phyloP scores from a whole-genome alignment of 192 early-diverging fungal genomes.

The Dissophora ornata region DNA sequence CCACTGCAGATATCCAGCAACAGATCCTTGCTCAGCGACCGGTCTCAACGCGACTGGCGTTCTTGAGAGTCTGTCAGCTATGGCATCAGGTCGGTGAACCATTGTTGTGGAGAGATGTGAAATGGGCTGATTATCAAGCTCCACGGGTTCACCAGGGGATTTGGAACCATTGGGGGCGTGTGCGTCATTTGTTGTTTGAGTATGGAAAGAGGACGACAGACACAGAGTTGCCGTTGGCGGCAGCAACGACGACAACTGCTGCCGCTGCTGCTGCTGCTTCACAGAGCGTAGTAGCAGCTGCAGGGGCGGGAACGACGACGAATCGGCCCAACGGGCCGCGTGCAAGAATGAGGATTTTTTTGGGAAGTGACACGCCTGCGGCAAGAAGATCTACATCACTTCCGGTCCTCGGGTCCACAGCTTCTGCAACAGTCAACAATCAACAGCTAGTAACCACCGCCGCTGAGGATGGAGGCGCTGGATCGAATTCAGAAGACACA shows the following conservation, averaged over 20 bases:
- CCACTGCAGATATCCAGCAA: constrained; percentile 4
- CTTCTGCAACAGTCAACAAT: too few relatives aligned
- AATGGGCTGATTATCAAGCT: constrained; percentile 4
- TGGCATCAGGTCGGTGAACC: constrained; percentile 28
- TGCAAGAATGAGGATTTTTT: constrained; percentile 16
- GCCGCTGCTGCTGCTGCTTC: neutral
- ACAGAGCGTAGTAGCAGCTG: neutral
- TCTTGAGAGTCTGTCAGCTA: constrained; percentile 20
- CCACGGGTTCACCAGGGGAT: neutral
- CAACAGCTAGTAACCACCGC: too few relatives aligned
- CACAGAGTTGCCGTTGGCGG: neutral
- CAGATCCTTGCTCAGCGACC: constrained; percentile 15
- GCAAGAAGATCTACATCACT: neutral
- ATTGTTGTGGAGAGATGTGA: constrained; percentile 8
- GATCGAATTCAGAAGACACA: neutral
- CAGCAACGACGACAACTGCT: neutral
- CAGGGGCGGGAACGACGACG: neutral
- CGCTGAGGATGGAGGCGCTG: neutral
- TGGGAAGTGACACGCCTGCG: neutral
- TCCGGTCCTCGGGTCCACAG: too few relatives aligned
- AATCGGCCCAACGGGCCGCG: constrained; percentile 11
- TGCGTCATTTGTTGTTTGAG: constrained; percentile 9
- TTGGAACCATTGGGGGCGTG: constrained; percentile 11
- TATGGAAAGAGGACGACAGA: constrained; percentile 27
- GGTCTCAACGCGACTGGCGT: constrained; percentile 10